A percentile compares a stretch with the other conserved stretches of the same genome.
Evolutionary conservation across 192 early-diverging fungal genomes (phyloP).

Genomic region (Pecoramyces ruminantium): DNA sequence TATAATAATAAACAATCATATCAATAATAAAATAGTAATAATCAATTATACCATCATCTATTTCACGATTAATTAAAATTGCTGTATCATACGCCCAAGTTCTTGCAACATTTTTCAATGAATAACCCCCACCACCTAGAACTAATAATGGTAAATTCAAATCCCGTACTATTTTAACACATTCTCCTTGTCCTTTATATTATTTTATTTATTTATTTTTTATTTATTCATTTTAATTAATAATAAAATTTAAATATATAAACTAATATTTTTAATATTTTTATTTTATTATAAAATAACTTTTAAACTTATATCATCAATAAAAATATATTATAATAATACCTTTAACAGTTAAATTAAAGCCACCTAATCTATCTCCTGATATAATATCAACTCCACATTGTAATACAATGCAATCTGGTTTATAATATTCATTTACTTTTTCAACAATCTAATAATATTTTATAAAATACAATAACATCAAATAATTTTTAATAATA

Average conservation of each 20-base stretch:
- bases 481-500: no score
- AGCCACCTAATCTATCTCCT: slow-evolving; percentile 80
- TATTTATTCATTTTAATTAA: no score
- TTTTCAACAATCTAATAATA: not conserved
- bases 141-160: slow-evolving; percentile 88
- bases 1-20: no score
- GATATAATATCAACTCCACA: slow-evolving; percentile 93
- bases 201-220: no score
- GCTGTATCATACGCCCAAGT: slow-evolving; percentile 90
- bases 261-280: no score
- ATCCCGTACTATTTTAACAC: slow-evolving; percentile 76
- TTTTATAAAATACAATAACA: no score
- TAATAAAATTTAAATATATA: no score
- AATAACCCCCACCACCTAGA: slow-evolving; percentile 93
- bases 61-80: not conserved
- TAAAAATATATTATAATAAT: not conserved
- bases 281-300: no score
- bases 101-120: slow-evolving; percentile 84
- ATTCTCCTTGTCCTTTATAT: slow-evolving; percentile 64
- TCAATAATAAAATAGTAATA: no score
- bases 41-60: not conserved
- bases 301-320: no score
- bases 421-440: slow-evolving; percentile 61
- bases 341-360: slow-evolving; percentile 72
- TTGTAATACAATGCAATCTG: slow-evolving; percentile 79